These are phyloP conservation scores for Canariomyces notabilis DNA, from an alignment of 2,329 filamentous ascomycete genomes.

Conservation along the genomic window DNA sequence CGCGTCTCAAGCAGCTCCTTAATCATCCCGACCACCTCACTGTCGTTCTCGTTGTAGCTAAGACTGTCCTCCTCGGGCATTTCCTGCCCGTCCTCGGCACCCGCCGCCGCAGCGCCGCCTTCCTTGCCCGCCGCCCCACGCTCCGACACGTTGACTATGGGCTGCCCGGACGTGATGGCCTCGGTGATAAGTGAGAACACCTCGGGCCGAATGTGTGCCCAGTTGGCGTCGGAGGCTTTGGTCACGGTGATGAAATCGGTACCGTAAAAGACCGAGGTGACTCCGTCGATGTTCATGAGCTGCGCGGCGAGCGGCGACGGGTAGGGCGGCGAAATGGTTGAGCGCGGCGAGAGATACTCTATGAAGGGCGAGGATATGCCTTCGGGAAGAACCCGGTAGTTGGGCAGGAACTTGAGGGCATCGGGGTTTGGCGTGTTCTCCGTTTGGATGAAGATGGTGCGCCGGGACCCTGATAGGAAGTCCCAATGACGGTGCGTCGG, in stretches of 20 bases:
- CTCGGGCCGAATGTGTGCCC: conserved; percentile 93
- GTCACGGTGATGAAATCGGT: conserved; percentile 95
- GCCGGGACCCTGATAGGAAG: conserved; percentile 30
- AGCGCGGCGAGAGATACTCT: conserved; percentile 85
- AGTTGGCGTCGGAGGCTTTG: conserved; percentile 81
- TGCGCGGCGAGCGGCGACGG: conserved; percentile 87
- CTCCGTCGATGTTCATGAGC: conserved; percentile 88
- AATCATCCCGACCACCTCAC: conserved; percentile 96
- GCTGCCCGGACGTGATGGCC: conserved; percentile 76
- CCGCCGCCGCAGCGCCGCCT: conserved; percentile 36
- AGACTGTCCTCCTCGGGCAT: conserved; percentile 62
- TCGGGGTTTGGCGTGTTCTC: conserved; percentile 93
- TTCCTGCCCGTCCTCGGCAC: conserved; percentile 40
- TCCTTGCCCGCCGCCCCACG: conserved; percentile 40
- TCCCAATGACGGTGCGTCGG: conserved; percentile 9
- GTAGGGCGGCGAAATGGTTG: conserved; percentile 81
- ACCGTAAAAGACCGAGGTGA: conserved; percentile 93
- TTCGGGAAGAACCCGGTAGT: conserved; percentile 76
- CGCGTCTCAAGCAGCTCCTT: conserved; percentile 94
- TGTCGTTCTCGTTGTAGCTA: conserved; percentile 82
- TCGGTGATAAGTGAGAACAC: conserved; percentile 94
- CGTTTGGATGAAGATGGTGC: conserved; percentile 96
- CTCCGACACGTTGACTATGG: conserved; percentile 68
- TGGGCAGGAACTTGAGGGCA: conserved; percentile 93
- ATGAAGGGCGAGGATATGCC: conserved; percentile 70